Conservation (phyloP, 305 asterid genomes). For the Stenogyne calaminthoides region DNA sequence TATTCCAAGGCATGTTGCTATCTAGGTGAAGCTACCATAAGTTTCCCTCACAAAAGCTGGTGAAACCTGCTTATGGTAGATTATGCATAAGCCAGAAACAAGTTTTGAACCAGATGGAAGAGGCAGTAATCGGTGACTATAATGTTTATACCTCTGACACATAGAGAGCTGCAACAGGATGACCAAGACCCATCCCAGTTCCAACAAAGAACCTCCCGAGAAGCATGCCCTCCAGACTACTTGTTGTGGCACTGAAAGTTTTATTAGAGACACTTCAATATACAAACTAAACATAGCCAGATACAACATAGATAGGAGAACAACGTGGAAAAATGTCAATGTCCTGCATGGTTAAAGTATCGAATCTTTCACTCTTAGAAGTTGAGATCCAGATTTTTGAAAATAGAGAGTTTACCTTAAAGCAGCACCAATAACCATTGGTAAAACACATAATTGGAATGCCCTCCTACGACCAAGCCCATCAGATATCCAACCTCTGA, state of each 20-base stretch:
- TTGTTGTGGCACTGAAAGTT: conserved; percentile 73
- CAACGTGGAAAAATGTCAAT: not conserved
- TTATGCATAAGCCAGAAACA: conserved; percentile 20
- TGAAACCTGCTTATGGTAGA: conserved; percentile 64
- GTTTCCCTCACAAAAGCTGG: conserved; percentile 95
- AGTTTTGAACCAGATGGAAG: conserved; percentile 20
- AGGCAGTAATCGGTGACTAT: conserved; percentile 7
- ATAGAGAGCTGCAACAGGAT: conserved; percentile 92
- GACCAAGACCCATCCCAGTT: conserved; percentile 94
- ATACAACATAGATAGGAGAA: conserved; percentile 9
- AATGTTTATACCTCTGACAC: conserved; percentile 74
- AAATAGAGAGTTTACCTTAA: conserved; percentile 53
- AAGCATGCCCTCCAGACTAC: conserved; percentile 83
- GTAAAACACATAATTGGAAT: conserved; percentile 85
- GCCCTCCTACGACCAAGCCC: conserved; percentile 87
- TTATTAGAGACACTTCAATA: conserved; percentile 16
- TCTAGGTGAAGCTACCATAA: conserved; percentile 88
- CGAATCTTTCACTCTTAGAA: not conserved
- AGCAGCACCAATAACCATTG: conserved; percentile 83
- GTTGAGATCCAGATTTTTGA: not conserved
- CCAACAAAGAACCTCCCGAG: conserved; percentile 91
- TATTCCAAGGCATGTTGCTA: conserved; percentile 89
- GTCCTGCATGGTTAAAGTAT: not conserved
- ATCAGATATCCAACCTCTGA: conserved; percentile 84
- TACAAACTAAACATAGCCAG: conserved; percentile 11